These are phyloP conservation scores for sunflower (Helianthus annuus) DNA, from an alignment of 129 eudicot genomes.

Conservation along the genomic window DNA sequence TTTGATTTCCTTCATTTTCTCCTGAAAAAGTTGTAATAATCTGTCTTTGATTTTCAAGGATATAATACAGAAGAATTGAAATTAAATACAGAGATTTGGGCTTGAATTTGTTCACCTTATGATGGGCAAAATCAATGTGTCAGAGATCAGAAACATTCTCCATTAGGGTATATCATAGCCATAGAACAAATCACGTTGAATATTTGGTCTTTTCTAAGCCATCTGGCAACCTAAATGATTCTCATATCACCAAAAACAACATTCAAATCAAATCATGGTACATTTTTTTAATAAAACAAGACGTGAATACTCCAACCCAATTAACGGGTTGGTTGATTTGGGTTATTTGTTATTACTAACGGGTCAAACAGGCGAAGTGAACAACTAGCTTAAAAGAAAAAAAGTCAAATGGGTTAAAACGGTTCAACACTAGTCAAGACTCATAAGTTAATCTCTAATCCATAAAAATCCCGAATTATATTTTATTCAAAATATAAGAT, in stretches of 20 bases:
- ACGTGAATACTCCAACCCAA: not conserved
- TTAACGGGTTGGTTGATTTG: not conserved
- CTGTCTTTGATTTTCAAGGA: not conserved
- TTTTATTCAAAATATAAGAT: no score
- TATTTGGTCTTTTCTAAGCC: slow-evolving; percentile 91
- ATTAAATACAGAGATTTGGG: not conserved
- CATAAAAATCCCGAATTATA: not conserved
- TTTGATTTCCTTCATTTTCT: no score
- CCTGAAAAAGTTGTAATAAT: not conserved
- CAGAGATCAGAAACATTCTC: slow-evolving; percentile 99
- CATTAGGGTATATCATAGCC: slow-evolving; percentile 98
- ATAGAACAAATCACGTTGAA: slow-evolving; percentile 94
- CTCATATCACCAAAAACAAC: slow-evolving; percentile 24
- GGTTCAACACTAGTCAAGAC: not conserved
- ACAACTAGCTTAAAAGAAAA: not conserved
- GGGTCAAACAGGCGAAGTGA: not conserved
- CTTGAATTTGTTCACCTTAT: slow-evolving; percentile 58
- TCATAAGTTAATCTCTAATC: not conserved
- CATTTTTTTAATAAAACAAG: not conserved
- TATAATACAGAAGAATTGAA: not conserved
- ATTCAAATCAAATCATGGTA: slow-evolving; percentile 20
- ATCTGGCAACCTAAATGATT: slow-evolving; percentile 76
- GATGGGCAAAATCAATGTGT: slow-evolving; percentile 98
- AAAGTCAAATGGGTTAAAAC: no score
- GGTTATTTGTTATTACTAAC: not conserved